phyloP scores from a whole-genome alignment of 2,329 filamentous ascomycete genomes.

The Colletotrichum sp. region DNA sequence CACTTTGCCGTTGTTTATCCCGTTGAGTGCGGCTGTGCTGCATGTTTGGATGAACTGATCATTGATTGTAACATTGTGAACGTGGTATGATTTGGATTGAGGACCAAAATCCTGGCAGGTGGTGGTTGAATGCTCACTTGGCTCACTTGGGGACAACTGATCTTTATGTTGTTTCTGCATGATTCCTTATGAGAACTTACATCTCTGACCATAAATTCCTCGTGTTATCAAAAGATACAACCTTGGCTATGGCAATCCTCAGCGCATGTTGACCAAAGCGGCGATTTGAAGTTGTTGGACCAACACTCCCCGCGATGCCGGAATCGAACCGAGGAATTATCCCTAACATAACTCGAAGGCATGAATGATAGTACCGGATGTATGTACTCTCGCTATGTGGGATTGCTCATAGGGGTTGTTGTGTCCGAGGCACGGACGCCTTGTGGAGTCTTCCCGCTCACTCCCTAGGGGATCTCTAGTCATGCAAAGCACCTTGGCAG shows the following conservation, averaged over 20 bases:
- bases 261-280: background rate
- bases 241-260: rapidly evolving
- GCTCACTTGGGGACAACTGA: background rate
- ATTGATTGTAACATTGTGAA: background rate
- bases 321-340: background rate
- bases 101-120: no score
- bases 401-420: background rate
- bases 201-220: no score
- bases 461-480: background rate
- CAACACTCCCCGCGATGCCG: background rate
- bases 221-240: background rate
- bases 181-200: no score
- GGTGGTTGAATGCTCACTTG: rapidly evolving
- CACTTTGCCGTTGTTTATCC: background rate
- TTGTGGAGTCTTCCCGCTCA: background rate
- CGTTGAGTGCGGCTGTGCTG: background rate
- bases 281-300: background rate
- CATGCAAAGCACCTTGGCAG: background rate
- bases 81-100: background rate
- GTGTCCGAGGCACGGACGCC: background rate
- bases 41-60: background rate
- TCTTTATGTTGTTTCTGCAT: background rate
- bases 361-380: background rate
- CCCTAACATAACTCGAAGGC: background rate
- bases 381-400: background rate